phyloP scores from a whole-genome alignment of 2,329 filamentous ascomycete genomes.

The Fusarium buxicola region DNA sequence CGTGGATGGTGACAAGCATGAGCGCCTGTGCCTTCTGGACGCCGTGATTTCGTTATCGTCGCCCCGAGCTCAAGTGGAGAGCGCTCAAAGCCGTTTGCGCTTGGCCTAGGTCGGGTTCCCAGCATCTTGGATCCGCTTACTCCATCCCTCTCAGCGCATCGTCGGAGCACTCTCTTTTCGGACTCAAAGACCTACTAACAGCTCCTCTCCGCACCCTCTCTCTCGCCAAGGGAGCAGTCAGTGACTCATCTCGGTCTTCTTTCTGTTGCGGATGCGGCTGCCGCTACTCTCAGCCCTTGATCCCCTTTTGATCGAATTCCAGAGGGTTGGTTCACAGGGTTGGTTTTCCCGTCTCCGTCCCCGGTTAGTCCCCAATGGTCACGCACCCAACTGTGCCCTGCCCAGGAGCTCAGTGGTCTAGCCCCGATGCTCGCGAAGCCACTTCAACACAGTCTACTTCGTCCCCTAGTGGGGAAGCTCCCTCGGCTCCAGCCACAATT shows the following conservation, averaged over 20 bases:
- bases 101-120: slow-evolving; percentile 7
- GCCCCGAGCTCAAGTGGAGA: slow-evolving; percentile 19
- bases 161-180: slow-evolving; percentile 24
- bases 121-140: slow-evolving; percentile 27
- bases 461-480: slow-evolving; percentile 35
- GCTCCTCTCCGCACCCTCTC: slow-evolving; percentile 26
- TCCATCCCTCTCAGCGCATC: slow-evolving; percentile 25
- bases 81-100: slow-evolving; percentile 17
- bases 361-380: slow-evolving; percentile 23
- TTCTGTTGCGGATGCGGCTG: slow-evolving; percentile 34
- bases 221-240: slow-evolving; percentile 30
- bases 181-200: slow-evolving; percentile 34
- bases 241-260: slow-evolving; percentile 40
- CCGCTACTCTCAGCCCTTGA: slow-evolving; percentile 30
- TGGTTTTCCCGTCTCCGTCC: slow-evolving; percentile 37
- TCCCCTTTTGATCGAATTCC: slow-evolving; percentile 38
- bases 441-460: slow-evolving; percentile 27
- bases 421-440: slow-evolving; percentile 24
- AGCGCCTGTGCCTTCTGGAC: slow-evolving; percentile 18
- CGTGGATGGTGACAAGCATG: slow-evolving; percentile 13
- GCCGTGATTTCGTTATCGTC: slow-evolving; percentile 11
- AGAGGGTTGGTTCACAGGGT: slow-evolving; percentile 40
- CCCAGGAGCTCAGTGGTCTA: slow-evolving; percentile 22
- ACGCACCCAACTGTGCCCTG: slow-evolving; percentile 30
- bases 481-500: slow-evolving; percentile 38